Conservation (phyloP, 495 filamentous ascomycete genomes). For the Hypoxylon crocopeplum region DNA sequence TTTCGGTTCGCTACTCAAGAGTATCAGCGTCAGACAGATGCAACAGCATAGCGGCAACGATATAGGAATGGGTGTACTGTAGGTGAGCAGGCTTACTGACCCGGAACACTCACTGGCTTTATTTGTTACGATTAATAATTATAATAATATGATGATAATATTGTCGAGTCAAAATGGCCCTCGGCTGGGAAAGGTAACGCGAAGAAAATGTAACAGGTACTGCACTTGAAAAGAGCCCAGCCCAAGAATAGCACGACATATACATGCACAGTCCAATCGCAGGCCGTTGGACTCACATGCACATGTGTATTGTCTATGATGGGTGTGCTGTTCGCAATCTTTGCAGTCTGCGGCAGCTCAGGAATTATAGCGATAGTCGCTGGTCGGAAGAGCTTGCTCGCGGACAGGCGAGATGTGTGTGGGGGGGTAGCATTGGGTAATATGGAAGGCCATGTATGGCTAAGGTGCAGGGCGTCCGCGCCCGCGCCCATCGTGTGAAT, state of each 20-base stretch:
- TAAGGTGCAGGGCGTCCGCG: not conserved
- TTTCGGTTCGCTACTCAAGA: constrained; percentile 4
- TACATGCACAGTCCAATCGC: constrained; percentile 19
- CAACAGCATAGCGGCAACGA: constrained; percentile 1
- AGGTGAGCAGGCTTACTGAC: constrained; percentile 27
- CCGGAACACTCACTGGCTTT: constrained; percentile 19
- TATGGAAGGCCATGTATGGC: constrained; percentile 11
- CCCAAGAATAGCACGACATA: constrained; percentile 32
- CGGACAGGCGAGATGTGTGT: not conserved
- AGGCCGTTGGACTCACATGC: constrained; percentile 21
- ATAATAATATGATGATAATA: constrained; percentile 3
- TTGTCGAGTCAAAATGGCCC: constrained; percentile 1
- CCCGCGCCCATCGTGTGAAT: not conserved
- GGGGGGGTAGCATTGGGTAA: constrained; percentile 29
- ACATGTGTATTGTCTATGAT: constrained; percentile 21
- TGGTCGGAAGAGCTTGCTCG: constrained; percentile 1
- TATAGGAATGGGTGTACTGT: constrained; percentile 2
- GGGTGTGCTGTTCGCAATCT: constrained; percentile 15
- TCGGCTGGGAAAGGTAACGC: constrained; percentile 24
- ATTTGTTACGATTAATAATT: constrained; percentile 17
- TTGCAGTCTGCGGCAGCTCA: constrained; percentile 13
- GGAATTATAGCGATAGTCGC: not conserved
- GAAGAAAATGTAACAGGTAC: constrained; percentile 17
- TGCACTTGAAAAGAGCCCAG: constrained; percentile 4
- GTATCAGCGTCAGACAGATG: constrained; percentile 27